A percentile compares a stretch with the other conserved stretches of the same genome.
phyloP scores from a whole-genome alignment of 176 grass and related monocot species.

The Raddia guianensis region DNA sequence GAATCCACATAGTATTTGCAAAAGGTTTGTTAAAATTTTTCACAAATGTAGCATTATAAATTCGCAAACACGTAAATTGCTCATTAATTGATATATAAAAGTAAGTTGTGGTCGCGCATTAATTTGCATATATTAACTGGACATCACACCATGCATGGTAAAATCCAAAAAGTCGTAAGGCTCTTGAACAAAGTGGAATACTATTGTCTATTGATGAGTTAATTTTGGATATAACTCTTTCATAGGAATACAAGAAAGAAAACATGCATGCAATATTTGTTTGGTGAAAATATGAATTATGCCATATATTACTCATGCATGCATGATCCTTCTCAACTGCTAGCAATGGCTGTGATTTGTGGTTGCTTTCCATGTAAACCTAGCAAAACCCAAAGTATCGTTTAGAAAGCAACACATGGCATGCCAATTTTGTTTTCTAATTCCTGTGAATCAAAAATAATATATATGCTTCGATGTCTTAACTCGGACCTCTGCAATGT shows the following conservation, averaged over 20 bases:
- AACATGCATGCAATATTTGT: slow-evolving; percentile 37
- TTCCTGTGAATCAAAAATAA: slow-evolving; percentile 10
- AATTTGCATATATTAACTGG: no score
- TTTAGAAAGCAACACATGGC: slow-evolving; percentile 21
- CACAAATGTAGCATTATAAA: no score
- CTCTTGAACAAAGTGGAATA: no score
- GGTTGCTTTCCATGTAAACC: slow-evolving; percentile 18
- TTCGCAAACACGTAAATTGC: no score
- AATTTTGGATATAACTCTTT: slow-evolving; percentile 4
- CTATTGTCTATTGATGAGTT: neutral
- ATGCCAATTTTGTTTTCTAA: slow-evolving; percentile 13
- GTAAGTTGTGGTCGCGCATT: no score
- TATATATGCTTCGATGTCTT: slow-evolving; percentile 33
- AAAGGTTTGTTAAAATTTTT: no score
- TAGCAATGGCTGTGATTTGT: neutral
- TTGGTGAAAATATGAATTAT: neutral
- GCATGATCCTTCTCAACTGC: neutral
- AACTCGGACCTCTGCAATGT: slow-evolving; percentile 44
- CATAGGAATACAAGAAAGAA: neutral
- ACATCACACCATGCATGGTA: no score
- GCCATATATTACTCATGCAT: neutral
- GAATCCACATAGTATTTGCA: no score
- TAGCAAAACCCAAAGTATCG: slow-evolving; percentile 26
- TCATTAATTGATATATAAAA: no score
- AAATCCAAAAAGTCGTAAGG: no score